These are phyloP conservation scores for Fusarium secorum DNA, from an alignment of 2,329 filamentous ascomycete species.

Conservation along the genomic window DNA sequence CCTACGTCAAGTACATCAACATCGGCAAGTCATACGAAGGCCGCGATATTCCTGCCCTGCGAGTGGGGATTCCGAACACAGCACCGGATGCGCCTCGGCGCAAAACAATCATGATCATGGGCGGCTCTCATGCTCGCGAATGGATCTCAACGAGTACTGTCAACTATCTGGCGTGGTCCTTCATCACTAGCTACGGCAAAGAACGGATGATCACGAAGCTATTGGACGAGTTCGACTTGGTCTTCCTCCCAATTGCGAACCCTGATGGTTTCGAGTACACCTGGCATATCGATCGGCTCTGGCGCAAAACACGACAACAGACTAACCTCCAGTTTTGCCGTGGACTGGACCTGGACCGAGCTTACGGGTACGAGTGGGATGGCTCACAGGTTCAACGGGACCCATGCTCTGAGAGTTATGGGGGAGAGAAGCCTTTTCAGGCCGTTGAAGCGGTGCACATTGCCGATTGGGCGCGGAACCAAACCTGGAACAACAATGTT, in stretches of 20 bases:
- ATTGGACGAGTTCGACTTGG: conserved; percentile 83
- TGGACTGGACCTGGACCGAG: conserved; percentile 88
- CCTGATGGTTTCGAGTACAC: conserved; percentile 95
- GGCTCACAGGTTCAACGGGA: conserved; percentile 70
- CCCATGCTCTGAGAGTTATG: conserved; percentile 90
- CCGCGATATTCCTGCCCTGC: conserved; percentile 82
- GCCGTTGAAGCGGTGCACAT: conserved; percentile 79
- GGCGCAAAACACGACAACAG: conserved; percentile 91
- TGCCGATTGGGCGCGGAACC: conserved; percentile 82
- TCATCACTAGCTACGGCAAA: conserved; percentile 85
- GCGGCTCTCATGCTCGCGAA: conserved; percentile 91
- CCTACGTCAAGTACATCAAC: conserved; percentile 74
- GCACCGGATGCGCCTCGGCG: conserved; percentile 58
- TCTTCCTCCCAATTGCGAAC: conserved; percentile 89
- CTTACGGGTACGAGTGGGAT: conserved; percentile 87
- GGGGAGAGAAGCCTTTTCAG: conserved; percentile 83
- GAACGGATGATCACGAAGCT: conserved; percentile 75
- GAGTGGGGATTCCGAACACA: conserved; percentile 68
- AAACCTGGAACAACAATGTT: conserved; percentile 76
- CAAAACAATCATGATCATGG: conserved; percentile 82
- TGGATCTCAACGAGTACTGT: conserved; percentile 96
- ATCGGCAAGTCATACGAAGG: conserved; percentile 91
- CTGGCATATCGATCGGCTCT: conserved; percentile 89
- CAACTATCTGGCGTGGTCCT: conserved; percentile 87
- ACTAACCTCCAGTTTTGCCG: conserved; percentile 84